Evolutionary conservation across 768 basidiomycete genomes (phyloP), one percentile per base, ranked within the genome.

Genomic region (Galerina marginata): DNA sequence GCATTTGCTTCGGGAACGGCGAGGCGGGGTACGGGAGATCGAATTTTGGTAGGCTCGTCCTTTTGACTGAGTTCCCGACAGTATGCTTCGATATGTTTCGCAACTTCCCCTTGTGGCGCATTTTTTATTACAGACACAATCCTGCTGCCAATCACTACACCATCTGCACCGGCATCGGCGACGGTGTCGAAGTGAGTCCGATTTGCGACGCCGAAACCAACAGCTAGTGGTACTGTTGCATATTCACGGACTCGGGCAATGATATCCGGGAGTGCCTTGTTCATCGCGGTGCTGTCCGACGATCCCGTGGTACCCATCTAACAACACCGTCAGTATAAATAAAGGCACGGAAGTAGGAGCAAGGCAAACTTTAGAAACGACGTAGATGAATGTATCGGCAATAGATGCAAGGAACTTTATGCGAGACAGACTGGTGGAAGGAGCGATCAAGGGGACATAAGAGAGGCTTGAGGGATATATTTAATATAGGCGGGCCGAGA

Each of bases 271-370:
- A 99, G 87, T 23, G 84, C 85, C 39, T 73, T 78, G 65, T 95
- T 95, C 69, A 97, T 86, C 0, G 77, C 79, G 11, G 86, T 85
- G 43, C 83, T 77, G 45, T 85, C 88, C 2, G 93, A 92, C 7
- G 96, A 97, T 33, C 97, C 97, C 1, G 97, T 99, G 1, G 94
- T 97, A 12, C 97, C 97, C 97, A 99, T 99, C 93, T 76, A 58
- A 53, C 45, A 40, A 53, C 9, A n/a, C 25, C 10, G 40, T 54
- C 58, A 65, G 51, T 59, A 50, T 16, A 26, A 39, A 29, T 38
- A 65, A 54, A 50, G 11, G 4, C 25, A 36, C 16, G 49, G 23
- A 42, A n/a, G 23, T 26, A 51, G 26, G 25, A 7, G 7, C 26
- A 38, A 36, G 20, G 64, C 76, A 40, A 67, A 92, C 95, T 81